These are phyloP conservation scores for Glomus cerebriforme DNA, from an alignment of 192 early-diverging fungal genomes.

Conservation along the genomic window DNA sequence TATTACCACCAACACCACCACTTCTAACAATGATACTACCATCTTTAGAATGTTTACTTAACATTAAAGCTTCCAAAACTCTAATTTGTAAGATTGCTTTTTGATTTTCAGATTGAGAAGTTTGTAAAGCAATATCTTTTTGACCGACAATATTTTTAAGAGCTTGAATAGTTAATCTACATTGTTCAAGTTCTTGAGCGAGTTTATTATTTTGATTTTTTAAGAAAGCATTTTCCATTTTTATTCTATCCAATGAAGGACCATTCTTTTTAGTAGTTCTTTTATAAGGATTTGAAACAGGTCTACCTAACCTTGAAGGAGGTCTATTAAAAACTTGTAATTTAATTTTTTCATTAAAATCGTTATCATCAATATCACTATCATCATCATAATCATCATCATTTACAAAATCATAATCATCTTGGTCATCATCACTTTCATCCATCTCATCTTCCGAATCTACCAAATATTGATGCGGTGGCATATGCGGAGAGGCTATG, in stretches of 20 bases:
- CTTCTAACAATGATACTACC: slow-evolving; percentile 23
- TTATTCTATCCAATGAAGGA: not conserved
- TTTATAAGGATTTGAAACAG: not conserved
- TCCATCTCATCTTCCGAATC: not conserved
- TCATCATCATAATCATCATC: not conserved
- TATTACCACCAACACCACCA: not conserved
- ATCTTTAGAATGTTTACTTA: slow-evolving; percentile 27
- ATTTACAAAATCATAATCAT: slow-evolving; percentile 10
- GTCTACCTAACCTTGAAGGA: slow-evolving; percentile 4
- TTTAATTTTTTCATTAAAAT: slow-evolving; percentile 12
- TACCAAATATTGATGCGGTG: not conserved
- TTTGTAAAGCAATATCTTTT: slow-evolving; percentile 18
- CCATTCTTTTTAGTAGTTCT: not conserved
- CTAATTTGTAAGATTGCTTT: not conserved
- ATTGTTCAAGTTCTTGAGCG: slow-evolving; percentile 5
- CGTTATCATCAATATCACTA: not conserved
- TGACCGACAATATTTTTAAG: slow-evolving; percentile 15
- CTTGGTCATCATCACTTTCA: not conserved
- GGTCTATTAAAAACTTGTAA: slow-evolving; percentile 3
- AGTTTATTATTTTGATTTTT: slow-evolving; percentile 23
- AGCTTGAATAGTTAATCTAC: slow-evolving; percentile 20
- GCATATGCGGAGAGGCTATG: not conserved
- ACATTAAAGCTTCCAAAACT: slow-evolving; percentile 15
- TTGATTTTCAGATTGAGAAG: slow-evolving; percentile 5
- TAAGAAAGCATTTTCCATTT: slow-evolving; percentile 26